A percentile compares a stretch with the other conserved stretches of the same genome.
phyloP scores from a whole-genome alignment of 176 grass and related monocot genomes.

The Aegilops speltoides region DNA sequence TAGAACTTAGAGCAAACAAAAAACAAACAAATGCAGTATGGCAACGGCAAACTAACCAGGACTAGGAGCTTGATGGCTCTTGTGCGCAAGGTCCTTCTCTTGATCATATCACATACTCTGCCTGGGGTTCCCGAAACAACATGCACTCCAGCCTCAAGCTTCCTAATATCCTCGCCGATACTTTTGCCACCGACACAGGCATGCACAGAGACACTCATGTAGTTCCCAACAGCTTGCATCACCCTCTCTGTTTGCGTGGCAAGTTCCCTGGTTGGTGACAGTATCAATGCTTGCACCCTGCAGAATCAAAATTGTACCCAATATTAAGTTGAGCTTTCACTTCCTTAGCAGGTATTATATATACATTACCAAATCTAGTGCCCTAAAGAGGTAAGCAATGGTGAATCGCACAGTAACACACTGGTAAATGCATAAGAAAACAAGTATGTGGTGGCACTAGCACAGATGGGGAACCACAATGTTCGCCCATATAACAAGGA shows the following conservation, averaged over 20 bases:
- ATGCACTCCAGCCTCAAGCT: slow-evolving; percentile 78
- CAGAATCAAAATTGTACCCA: not conserved
- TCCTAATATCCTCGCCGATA: slow-evolving; percentile 81
- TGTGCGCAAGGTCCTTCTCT: slow-evolving; percentile 76
- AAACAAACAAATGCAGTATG: not conserved
- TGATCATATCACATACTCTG: slow-evolving; percentile 86
- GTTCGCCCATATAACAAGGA: no score
- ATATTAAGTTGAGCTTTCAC: not conserved
- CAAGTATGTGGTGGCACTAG: no score
- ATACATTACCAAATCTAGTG: no score
- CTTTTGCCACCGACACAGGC: slow-evolving; percentile 85
- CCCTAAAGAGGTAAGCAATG: no score
- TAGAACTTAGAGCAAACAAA: not conserved
- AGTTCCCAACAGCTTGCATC: slow-evolving; percentile 69
- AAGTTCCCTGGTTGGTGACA: slow-evolving; percentile 89
- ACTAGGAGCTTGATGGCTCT: slow-evolving; percentile 84
- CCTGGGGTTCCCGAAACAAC: slow-evolving; percentile 88
- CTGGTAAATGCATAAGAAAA: no score
- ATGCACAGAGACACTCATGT: slow-evolving; percentile 75
- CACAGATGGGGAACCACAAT: no score
- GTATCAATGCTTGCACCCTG: slow-evolving; percentile 84
- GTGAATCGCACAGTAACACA: no score
- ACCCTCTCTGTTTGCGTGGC: slow-evolving; percentile 85
- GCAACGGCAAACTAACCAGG: slow-evolving; percentile 45
- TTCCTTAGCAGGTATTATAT: not conserved